Conservation (phyloP, 495 filamentous ascomycete genomes). For the Daldinia vernicosa region DNA sequence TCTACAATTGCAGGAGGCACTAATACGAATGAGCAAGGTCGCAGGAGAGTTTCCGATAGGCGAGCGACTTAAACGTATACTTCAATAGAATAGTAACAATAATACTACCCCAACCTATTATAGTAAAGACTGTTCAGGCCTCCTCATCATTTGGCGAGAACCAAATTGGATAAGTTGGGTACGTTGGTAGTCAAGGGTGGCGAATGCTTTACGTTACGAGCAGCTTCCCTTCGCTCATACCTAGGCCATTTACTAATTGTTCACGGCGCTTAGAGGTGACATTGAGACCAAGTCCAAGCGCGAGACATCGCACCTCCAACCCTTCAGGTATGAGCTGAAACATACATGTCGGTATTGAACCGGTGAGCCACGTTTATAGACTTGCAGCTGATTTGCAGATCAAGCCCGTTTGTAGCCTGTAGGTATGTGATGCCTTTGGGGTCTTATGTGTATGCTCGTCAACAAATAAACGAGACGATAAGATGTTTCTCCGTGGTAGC, state of each 20-base stretch:
- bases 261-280: conserved; percentile 1
- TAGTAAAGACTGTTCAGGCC: conserved; percentile 8
- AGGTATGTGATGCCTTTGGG: conserved; percentile 3
- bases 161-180: neutral
- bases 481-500: neutral
- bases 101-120: conserved; percentile 25
- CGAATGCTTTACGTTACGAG: neutral
- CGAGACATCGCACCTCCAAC: neutral
- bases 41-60: neutral
- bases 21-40: conserved; percentile 10
- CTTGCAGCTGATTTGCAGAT: conserved; percentile 15
- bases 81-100: conserved; percentile 21
- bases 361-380: conserved; percentile 24
- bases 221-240: neutral
- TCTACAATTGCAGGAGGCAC: neutral
- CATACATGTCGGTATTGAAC: conserved; percentile 29
- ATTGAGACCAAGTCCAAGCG: conserved; percentile 6
- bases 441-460: neutral
- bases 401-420: neutral
- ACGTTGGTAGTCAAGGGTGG: conserved; percentile 5
- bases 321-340: conserved; percentile 18
- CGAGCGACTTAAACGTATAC: conserved; percentile 8
- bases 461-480: neutral
- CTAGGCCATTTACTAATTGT: neutral
- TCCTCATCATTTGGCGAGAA: neutral